phyloP scores from a whole-genome alignment of 2,329 filamentous ascomycete species.

The Pseudocercospora pini-densiflorae region DNA sequence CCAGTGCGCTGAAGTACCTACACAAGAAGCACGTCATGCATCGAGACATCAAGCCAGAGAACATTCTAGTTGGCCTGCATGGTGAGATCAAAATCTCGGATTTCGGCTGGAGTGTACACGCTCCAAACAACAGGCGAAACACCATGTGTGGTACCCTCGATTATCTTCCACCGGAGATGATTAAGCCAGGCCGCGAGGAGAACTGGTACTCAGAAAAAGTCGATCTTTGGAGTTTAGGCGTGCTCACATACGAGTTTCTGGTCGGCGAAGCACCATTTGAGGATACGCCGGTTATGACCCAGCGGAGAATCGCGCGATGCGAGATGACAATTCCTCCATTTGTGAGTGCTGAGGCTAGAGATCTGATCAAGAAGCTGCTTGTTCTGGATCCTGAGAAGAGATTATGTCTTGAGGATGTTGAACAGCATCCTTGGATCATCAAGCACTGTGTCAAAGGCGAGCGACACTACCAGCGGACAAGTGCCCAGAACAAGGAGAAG shows the following conservation, averaged over 20 bases:
- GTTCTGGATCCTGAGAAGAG: slow-evolving; percentile 94
- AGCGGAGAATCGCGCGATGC: slow-evolving; percentile 81
- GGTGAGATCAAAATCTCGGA: slow-evolving; percentile 99
- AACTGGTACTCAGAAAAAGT: slow-evolving; percentile 96
- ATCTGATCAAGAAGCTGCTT: slow-evolving; percentile 88
- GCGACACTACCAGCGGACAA: slow-evolving; percentile 48
- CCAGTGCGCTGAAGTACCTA: slow-evolving; percentile 84
- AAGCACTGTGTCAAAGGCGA: slow-evolving; percentile 79
- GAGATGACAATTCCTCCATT: slow-evolving; percentile 94
- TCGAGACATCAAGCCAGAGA: slow-evolving; percentile 96
- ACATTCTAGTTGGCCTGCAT: slow-evolving; percentile 93
- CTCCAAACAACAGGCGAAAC: slow-evolving; percentile 88
- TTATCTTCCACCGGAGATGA: slow-evolving; percentile 98
- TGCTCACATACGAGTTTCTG: slow-evolving; percentile 94
- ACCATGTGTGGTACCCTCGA: slow-evolving; percentile 98
- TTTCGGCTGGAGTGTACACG: slow-evolving; percentile 98
- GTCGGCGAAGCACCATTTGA: slow-evolving; percentile 97
- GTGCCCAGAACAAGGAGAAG: slow-evolving; percentile 37
- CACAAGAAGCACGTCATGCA: slow-evolving; percentile 99
- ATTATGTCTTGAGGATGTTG: slow-evolving; percentile 85
- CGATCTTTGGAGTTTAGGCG: slow-evolving; percentile 93
- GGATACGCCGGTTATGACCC: slow-evolving; percentile 93
- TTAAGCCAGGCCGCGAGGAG: slow-evolving; percentile 75
- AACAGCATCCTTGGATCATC: slow-evolving; percentile 92
- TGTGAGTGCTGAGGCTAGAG: slow-evolving; percentile 85